Conservation (phyloP, 441 rosid genomes). For the Adansonia gregorii region DNA sequence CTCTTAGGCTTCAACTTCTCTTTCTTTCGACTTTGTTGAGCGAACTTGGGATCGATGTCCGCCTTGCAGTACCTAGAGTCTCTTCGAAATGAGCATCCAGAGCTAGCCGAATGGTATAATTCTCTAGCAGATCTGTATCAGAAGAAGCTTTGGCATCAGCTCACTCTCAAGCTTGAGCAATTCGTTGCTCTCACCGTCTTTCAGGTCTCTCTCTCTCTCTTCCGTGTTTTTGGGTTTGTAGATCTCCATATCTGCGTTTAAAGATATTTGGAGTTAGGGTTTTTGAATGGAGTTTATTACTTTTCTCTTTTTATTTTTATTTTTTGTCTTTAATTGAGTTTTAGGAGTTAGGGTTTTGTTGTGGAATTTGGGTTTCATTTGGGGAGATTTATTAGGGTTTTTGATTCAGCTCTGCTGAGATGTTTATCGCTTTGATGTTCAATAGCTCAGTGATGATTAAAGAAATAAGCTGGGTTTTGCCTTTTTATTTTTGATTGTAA, state of each 20-base stretch:
- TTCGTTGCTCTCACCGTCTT: conserved; percentile 80
- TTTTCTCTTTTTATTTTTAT: neutral
- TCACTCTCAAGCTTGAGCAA: conserved; percentile 93
- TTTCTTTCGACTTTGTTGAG: conserved; percentile 24
- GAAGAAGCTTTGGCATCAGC: conserved; percentile 99
- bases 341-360: conserved; percentile 17
- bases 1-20: conserved; percentile 6
- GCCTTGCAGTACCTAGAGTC: conserved; percentile 18
- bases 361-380: neutral
- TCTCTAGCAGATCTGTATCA: conserved; percentile 42
- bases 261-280: too few relatives aligned
- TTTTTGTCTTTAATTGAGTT: neutral
- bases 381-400: neutral
- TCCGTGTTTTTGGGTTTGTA: neutral
- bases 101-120: conserved; percentile 11
- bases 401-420: neutral
- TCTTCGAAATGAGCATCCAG: conserved; percentile 16
- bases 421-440: neutral
- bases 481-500: too few relatives aligned
- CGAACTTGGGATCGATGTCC: conserved; percentile 33
- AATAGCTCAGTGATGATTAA: too few relatives aligned
- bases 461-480: too few relatives aligned
- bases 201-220: conserved; percentile 51
- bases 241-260: neutral
- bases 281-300: conserved; percentile 8